These are phyloP conservation scores for Pythium angustatum DNA, from an alignment of 352 stramenopile species.

Conservation along the genomic window DNA sequence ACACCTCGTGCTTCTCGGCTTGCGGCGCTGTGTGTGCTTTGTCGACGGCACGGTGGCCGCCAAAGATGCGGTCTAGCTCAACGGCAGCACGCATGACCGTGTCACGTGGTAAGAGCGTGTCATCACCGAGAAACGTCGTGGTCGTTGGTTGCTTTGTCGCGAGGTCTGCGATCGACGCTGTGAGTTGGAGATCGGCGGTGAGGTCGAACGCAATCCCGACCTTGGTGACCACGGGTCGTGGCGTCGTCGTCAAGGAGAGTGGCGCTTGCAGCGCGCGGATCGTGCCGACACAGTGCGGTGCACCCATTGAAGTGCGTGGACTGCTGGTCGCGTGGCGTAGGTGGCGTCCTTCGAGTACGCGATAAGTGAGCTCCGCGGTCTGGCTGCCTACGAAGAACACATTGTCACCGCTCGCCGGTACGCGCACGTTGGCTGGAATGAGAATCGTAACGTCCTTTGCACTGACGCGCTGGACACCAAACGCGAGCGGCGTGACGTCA, in stretches of 20 bases:
- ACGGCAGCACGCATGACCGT: background rate
- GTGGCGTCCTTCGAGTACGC: constrained; percentile 15
- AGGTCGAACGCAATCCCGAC: constrained; percentile 24
- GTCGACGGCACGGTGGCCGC: constrained; percentile 5
- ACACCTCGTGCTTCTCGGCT: too few species aligned
- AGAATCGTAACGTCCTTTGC: constrained; percentile 11
- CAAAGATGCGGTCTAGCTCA: constrained; percentile 11
- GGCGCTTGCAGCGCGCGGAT: background rate
- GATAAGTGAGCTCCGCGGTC: constrained; percentile 10
- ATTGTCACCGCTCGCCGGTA: constrained; percentile 13
- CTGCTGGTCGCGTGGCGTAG: constrained; percentile 1
- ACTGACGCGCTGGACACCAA: constrained; percentile 17
- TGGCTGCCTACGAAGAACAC: constrained; percentile 19
- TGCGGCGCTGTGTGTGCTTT: too few species aligned
- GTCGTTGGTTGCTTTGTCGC: constrained; percentile 1
- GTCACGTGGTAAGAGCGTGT: constrained; percentile 11
- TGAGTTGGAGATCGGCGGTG: constrained; percentile 14
- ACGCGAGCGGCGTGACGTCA: constrained; percentile 21
- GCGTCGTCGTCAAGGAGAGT: background rate
- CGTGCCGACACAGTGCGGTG: constrained; percentile 16
- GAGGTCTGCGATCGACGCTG: constrained; percentile 11
- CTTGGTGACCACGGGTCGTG: constrained; percentile 20
- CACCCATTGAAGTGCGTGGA: background rate
- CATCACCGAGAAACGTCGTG: constrained; percentile 17
- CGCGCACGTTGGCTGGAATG: constrained; percentile 17